Base-by-base conservation (phyloP, 208 protist species). In the Jaenimonas drosophilae region DNA sequence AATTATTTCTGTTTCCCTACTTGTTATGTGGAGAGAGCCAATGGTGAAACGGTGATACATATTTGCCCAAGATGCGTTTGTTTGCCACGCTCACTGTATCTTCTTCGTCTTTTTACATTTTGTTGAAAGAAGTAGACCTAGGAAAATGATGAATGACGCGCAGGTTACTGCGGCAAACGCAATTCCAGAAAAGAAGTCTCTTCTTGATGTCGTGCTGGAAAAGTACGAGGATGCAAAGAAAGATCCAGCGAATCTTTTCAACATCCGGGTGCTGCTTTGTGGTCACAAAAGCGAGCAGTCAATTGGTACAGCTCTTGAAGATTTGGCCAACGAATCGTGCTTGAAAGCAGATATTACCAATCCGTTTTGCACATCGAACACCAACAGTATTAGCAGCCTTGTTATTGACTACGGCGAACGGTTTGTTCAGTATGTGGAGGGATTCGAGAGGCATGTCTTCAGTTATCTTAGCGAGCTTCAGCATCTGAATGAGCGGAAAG, bases 351-450 rank as follows among this genome's bases (percentile, higher is more conserved):
- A 54, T 40, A 16, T 31, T 16, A 4, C 27, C 23, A 40, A 47
- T 54, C 28, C 58, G 20, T 51, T 64, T 41, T n/a, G 50, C 6
- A 58, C 53, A n/a, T 19, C 36, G 17, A 52, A 63, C 32, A 28
- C 0, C 19, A 11, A 24, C 23, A 16, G 27, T 25, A 12, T 29
- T 29, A 54, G 21, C 38, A 54, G 50, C 25, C 17, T 86, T 5
- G 39, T 71, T 41, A 64, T 90, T 20, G 73, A 90, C 17, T 90
- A 86, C 48, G 76, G 67, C 14, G 62, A 70, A 32, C 52, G 67
- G 37, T 86, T 90, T 64, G 32, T 90, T 14, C 57, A 66, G n/a
- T 3, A 76, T 31, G 45, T 84, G 14, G 73, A 90, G 32, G 80
- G 74, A 11, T 59, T 59, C 24, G 80, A 89, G 20, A 39, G 54